Percentiles rank a stretch among this genome's conserved stretches.
Evolutionary conservation across 2,329 filamentous ascomycete species (phyloP).

Genomic region (Hypoxylon sp.): DNA sequence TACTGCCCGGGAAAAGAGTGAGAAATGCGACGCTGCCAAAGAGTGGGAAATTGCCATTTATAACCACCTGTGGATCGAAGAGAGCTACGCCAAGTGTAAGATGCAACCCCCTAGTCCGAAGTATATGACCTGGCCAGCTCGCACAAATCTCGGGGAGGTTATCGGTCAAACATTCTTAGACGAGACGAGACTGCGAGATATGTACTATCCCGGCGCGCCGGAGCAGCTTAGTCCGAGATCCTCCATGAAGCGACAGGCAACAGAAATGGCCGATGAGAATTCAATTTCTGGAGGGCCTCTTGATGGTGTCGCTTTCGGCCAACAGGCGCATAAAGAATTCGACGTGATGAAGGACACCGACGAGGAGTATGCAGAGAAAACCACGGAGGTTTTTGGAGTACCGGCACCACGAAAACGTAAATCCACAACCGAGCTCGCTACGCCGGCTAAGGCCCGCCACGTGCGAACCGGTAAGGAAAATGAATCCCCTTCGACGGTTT

Average conservation of each 20-base stretch:
- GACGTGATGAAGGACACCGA: slow-evolving; percentile 56
- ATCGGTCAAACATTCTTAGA: slow-evolving; percentile 90
- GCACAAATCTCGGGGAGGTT: slow-evolving; percentile 92
- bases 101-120: slow-evolving; percentile 72
- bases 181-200: slow-evolving; percentile 63
- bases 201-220: slow-evolving; percentile 73
- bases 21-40: slow-evolving; percentile 90
- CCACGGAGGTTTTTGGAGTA: slow-evolving; percentile 47
- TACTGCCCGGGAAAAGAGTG: slow-evolving; percentile 86
- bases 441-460: slow-evolving; percentile 61
- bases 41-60: slow-evolving; percentile 92
- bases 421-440: slow-evolving; percentile 52
- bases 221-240: slow-evolving; percentile 54
- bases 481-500: slow-evolving; percentile 74
- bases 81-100: slow-evolving; percentile 91
- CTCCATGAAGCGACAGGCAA: slow-evolving; percentile 59
- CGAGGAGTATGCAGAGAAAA: slow-evolving; percentile 47
- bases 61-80: slow-evolving; percentile 97
- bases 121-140: slow-evolving; percentile 85
- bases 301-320: slow-evolving; percentile 57
- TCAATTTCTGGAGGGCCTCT: slow-evolving; percentile 57
- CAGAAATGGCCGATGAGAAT: slow-evolving; percentile 61
- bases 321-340: slow-evolving; percentile 52
- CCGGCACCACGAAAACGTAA: slow-evolving; percentile 44
- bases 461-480: slow-evolving; percentile 79